Evolutionary conservation across 148 eudicot genomes (phyloP), one percentile per base, ranked within the genome.

Genomic region (Diospyros lotus): DNA sequence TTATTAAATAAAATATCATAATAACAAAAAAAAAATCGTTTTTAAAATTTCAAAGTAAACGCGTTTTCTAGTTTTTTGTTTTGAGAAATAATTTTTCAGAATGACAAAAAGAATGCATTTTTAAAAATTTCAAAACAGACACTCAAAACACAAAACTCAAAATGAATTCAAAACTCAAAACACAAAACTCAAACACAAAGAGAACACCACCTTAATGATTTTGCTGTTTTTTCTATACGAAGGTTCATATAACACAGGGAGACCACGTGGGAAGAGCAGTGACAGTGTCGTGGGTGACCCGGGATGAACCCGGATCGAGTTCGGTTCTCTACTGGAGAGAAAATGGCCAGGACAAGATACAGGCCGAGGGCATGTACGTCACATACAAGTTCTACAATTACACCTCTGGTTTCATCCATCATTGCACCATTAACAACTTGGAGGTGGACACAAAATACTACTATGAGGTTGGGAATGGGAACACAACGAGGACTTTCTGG

Each of bases 171-270:
- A n/a, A n/a, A n/a, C n/a, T n/a, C n/a, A n/a, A n/a, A n/a, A n/a
- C n/a, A n/a, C n/a, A n/a, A n/a, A n/a, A n/a, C n/a, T n/a, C n/a
- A n/a, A n/a, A n/a, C n/a, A n/a, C n/a, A n/a, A n/a, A n/a, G n/a
- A n/a, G n/a, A n/a, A n/a, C n/a, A n/a, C n/a, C n/a, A n/a, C n/a
- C n/a, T n/a, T 28, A 0, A 28, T 28, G 28, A 28, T 28, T 28
- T 28, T 28, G 28, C 28, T 28, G 28, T 28, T 28, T 28, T 28
- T 28, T 28, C 28, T 28, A 28, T 28, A 28, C 0, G 28, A 66
- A 87, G 93, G 93, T 89, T 73, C 89, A 89, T 66, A 84, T 89
- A 79, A 87, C 88, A 42, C 91, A 89, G 82, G 93, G 93, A 77
- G 91, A 89, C 78, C 87, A 69, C 74, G 80, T 14, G 9, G 93